Evolutionary conservation across 78 protist genomes (phyloP).

Genomic region (Pelomyxa schiedti): DNA sequence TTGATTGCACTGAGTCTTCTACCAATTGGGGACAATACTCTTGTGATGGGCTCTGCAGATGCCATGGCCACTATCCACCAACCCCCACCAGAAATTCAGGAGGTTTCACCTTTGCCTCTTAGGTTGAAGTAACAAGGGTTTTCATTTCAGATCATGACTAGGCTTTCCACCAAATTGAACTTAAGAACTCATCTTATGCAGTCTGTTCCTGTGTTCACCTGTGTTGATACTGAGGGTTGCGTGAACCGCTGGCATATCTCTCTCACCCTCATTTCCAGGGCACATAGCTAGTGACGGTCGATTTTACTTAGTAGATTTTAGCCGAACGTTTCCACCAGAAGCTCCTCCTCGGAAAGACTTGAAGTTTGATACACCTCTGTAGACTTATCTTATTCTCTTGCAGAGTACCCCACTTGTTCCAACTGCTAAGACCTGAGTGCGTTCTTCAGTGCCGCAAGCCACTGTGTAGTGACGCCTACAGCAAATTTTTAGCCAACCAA

Average conservation of each 20-base stretch:
- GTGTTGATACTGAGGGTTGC: background rate
- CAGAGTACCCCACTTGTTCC: background rate
- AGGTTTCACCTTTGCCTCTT: background rate
- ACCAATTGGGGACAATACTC: background rate
- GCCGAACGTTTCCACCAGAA: constrained; percentile 2
- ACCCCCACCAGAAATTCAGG: too few relatives aligned
- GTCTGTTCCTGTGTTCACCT: background rate
- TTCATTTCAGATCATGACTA: background rate
- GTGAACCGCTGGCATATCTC: too few relatives aligned
- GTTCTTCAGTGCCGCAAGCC: background rate
- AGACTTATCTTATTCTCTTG: too few relatives aligned
- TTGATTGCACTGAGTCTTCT: background rate
- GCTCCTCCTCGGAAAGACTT: too few relatives aligned
- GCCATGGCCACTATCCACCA: too few relatives aligned
- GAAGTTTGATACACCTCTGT: too few relatives aligned
- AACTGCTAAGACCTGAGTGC: constrained; percentile 4
- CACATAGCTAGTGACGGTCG: constrained; percentile 1
- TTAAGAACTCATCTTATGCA: background rate
- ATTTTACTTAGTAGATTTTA: background rate
- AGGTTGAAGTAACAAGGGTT: background rate
- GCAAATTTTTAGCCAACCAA: background rate
- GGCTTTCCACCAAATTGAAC: background rate
- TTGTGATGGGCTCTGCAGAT: background rate
- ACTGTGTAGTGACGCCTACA: background rate
- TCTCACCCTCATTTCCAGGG: too few relatives aligned